A percentile compares a stretch with the other conserved stretches of the same genome.
Evolutionary conservation across 768 basidiomycete genomes (phyloP).

Genomic region (Amanita fuliginea): DNA sequence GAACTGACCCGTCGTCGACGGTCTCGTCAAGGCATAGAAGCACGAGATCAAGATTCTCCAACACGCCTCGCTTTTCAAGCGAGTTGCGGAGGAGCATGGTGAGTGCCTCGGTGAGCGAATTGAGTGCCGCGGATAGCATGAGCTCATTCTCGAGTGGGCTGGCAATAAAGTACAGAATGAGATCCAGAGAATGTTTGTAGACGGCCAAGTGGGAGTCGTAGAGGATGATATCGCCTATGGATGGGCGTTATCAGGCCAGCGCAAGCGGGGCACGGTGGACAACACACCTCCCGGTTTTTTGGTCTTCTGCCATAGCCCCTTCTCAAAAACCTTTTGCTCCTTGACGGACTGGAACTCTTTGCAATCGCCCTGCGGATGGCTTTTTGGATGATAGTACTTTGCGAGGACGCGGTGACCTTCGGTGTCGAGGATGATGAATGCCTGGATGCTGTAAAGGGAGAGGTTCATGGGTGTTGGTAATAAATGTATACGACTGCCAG

Average conservation of each 20-base stretch:
- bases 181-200: slow-evolving; percentile 90
- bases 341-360: slow-evolving; percentile 65
- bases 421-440: slow-evolving; percentile 87
- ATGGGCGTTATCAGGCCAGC: not conserved
- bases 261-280: not conserved
- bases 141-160: slow-evolving; percentile 88
- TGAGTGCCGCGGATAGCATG: slow-evolving; percentile 82
- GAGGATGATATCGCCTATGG: slow-evolving; percentile 81
- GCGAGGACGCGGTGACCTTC: slow-evolving; percentile 92
- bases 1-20: slow-evolving; percentile 88
- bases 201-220: slow-evolving; percentile 87
- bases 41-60: slow-evolving; percentile 92
- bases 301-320: slow-evolving; percentile 91
- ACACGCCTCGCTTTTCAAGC: slow-evolving; percentile 87
- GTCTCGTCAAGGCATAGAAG: slow-evolving; percentile 93
- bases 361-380: slow-evolving; percentile 46
- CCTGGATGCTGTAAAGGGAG: slow-evolving; percentile 78
- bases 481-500: slow-evolving; percentile 4
- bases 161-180: slow-evolving; percentile 90
- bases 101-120: slow-evolving; percentile 78
- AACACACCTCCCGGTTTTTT: slow-evolving; percentile 81
- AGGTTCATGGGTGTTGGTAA: slow-evolving; percentile 46
- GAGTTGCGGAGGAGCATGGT: slow-evolving; percentile 81
- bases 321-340: slow-evolving; percentile 94
- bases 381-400: slow-evolving; percentile 86